Percentiles rank a stretch among this genome's conserved stretches.
phyloP scores from a whole-genome alignment of 2,329 filamentous ascomycete genomes.

The Penicillium capsulatum region DNA sequence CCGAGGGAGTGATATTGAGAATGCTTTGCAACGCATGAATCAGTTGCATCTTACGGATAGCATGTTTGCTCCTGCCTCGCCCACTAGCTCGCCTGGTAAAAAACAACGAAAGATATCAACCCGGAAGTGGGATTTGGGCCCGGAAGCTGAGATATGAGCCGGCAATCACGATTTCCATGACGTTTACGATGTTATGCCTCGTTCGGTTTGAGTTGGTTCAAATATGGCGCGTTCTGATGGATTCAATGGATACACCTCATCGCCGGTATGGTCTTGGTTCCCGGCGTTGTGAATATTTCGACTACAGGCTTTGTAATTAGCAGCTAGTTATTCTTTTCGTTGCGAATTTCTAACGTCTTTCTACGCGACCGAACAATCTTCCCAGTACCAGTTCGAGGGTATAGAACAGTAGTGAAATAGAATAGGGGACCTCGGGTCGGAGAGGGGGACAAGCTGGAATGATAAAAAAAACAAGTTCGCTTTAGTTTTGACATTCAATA shows the following conservation, averaged over 20 bases:
- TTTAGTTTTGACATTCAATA: too few species aligned
- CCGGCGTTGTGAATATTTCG: too few species aligned
- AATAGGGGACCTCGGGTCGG: too few species aligned
- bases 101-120: conserved; percentile 45
- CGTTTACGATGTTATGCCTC: conserved; percentile 12
- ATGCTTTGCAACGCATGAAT: conserved; percentile 38
- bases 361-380: too few species aligned
- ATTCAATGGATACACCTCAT: conserved; percentile 13
- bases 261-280: too few species aligned
- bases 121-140: conserved; percentile 46
- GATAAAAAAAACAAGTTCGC: too few species aligned
- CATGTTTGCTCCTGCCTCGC: conserved; percentile 28
- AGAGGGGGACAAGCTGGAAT: too few species aligned
- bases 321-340: too few species aligned
- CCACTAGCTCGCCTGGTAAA: conserved; percentile 33
- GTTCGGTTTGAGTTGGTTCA: conserved; percentile 3
- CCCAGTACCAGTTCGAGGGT: too few species aligned
- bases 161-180: conserved; percentile 8
- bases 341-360: too few species aligned
- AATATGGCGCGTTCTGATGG: conserved; percentile 1
- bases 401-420: too few species aligned
- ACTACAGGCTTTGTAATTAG: too few species aligned
- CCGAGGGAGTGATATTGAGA: conserved; percentile 41
- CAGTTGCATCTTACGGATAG: conserved; percentile 37
- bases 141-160: conserved; percentile 36